These are phyloP conservation scores for Dalbergia cochinchinensis DNA, from an alignment of 306 rosid species.

Conservation along the genomic window DNA sequence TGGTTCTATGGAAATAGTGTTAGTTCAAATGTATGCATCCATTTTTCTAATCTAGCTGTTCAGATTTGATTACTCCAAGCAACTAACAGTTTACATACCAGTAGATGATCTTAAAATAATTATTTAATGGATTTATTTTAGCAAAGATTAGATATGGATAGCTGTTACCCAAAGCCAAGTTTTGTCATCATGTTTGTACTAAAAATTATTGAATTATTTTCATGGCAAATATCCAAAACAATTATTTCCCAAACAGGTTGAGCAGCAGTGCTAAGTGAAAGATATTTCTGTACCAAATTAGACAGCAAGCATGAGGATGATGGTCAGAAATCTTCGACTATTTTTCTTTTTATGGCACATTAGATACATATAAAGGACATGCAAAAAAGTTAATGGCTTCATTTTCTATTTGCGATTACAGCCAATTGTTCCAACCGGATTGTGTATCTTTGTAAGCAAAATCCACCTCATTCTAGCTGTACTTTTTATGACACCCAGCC, in stretches of 20 bases:
- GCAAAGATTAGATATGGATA: slow-evolving; percentile 19
- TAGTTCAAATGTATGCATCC: neutral
- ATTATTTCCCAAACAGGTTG: neutral
- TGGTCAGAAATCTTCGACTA: slow-evolving; percentile 24
- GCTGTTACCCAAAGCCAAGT: slow-evolving; percentile 30
- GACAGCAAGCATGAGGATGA: slow-evolving; percentile 34
- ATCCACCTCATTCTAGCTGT: slow-evolving; percentile 58
- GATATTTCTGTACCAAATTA: neutral
- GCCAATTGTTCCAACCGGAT: slow-evolving; percentile 42
- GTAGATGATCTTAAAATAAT: slow-evolving; percentile 3
- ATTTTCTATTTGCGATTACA: slow-evolving; percentile 41
- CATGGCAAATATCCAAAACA: slow-evolving; percentile 1
- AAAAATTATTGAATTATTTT: neutral
- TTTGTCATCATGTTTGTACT: slow-evolving; percentile 30
- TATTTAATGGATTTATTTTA: slow-evolving; percentile 16
- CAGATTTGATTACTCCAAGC: slow-evolving; percentile 15
- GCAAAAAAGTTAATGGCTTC: slow-evolving; percentile 20
- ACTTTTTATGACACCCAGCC: neutral
- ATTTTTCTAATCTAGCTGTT: neutral
- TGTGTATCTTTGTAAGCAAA: neutral
- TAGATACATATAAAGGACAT: slow-evolving; percentile 27
- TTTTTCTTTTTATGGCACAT: slow-evolving; percentile 33
- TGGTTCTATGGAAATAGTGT: neutral
- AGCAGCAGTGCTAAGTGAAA: neutral
- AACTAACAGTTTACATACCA: neutral